Conservation (phyloP, 2,329 filamentous ascomycete species). For the Ilyonectria robusta region DNA sequence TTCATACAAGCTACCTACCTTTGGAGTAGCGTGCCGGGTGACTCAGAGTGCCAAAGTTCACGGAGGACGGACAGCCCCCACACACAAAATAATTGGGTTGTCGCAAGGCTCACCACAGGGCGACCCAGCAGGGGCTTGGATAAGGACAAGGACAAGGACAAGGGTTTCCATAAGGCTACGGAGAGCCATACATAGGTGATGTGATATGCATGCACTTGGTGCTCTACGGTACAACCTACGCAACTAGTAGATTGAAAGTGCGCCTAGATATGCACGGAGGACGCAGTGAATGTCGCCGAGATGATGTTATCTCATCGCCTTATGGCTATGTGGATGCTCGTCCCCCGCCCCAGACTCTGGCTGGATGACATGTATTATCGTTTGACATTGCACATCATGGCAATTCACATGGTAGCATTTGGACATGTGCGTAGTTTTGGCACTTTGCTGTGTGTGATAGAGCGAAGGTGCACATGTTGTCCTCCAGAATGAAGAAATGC, state of each 20-base stretch:
- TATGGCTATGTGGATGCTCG: no score
- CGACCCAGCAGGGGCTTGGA: background rate
- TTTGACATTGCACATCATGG: background rate
- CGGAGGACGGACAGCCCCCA: background rate
- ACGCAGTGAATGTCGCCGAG: no score
- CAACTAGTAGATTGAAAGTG: no score
- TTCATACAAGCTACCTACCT: background rate
- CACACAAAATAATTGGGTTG: background rate
- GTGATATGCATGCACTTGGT: no score
- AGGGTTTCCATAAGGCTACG: background rate
- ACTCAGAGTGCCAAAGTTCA: slow-evolving; percentile 4
- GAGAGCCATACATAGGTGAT: no score
- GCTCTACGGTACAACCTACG: no score
- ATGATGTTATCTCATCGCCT: no score
- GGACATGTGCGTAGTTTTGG: background rate
- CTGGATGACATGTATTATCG: no score
- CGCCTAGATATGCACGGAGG: no score
- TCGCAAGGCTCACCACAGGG: slow-evolving; percentile 5
- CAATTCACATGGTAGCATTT: no score
- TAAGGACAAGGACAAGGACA: background rate
- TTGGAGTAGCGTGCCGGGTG: background rate
- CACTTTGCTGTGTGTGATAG: background rate
- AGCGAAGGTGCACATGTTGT: background rate
- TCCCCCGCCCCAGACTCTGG: no score
- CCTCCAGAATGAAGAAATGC: background rate